These are phyloP conservation scores for Boletus edulis DNA, from an alignment of 768 basidiomycete genomes.

Conservation along the genomic window DNA sequence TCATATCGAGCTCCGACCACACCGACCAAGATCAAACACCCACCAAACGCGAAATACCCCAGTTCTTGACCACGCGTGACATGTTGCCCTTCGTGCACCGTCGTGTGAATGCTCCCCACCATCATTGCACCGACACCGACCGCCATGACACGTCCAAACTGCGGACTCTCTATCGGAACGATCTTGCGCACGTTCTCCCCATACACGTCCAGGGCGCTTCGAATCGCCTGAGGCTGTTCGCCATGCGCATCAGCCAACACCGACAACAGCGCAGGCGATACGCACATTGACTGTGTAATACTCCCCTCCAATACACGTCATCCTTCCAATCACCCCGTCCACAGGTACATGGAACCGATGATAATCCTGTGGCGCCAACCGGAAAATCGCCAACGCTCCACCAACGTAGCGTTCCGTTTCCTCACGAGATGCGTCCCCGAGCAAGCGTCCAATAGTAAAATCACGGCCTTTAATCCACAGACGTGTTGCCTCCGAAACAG, in stretches of 20 bases:
- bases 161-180: constrained; percentile 84
- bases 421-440: constrained; percentile 74
- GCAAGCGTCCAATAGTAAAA: constrained; percentile 75
- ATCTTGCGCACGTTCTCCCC: constrained; percentile 94
- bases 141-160: constrained; percentile 89
- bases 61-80: constrained; percentile 87
- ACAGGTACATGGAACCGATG: constrained; percentile 92
- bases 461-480: constrained; percentile 98
- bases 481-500: constrained; percentile 77
- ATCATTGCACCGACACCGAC: constrained; percentile 95
- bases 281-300: constrained; percentile 95
- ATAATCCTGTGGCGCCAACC: constrained; percentile 93
- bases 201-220: constrained; percentile 87
- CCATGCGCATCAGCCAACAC: neutral
- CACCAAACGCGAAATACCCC: constrained; percentile 94
- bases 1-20: neutral
- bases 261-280: constrained; percentile 25
- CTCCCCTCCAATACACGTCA: constrained; percentile 83
- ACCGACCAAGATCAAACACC: constrained; percentile 24
- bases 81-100: constrained; percentile 78
- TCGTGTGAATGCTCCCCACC: constrained; percentile 88
- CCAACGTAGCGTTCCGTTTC: constrained; percentile 71
- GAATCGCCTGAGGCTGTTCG: constrained; percentile 84
- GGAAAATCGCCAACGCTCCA: constrained; percentile 86
- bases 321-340: constrained; percentile 77